Conservation (phyloP, 805 yeast genomes). For the Martiniozyma abietophila region DNA sequence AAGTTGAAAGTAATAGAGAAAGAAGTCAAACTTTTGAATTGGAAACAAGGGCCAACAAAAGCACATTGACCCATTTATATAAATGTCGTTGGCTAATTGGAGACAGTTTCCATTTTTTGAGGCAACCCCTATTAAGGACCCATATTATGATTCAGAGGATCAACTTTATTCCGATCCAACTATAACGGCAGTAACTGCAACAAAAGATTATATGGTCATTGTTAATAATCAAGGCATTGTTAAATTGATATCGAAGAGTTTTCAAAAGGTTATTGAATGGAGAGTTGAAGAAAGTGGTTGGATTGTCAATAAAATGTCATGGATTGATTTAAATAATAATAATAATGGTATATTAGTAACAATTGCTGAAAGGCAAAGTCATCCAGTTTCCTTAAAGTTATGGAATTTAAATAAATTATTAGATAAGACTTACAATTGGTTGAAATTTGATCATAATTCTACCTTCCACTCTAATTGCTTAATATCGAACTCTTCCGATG, state of each 20-base stretch:
- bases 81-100: conserved; percentile 28
- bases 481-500: conserved; percentile 48
- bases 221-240: conserved; percentile 47
- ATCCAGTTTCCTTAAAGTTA: conserved; percentile 55
- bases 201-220: conserved; percentile 46
- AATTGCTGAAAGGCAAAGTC: conserved; percentile 66
- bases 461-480: conserved; percentile 52
- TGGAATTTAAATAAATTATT: conserved; percentile 60
- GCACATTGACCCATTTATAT: too few species aligned
- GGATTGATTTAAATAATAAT: conserved; percentile 20
- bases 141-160: conserved; percentile 48
- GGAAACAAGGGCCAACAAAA: too few species aligned
- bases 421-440: conserved; percentile 11
- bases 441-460: conserved; percentile 25
- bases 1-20: too few species aligned
- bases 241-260: conserved; percentile 45
- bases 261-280: conserved; percentile 42
- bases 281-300: conserved; percentile 58
- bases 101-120: conserved; percentile 84
- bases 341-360: conserved; percentile 38
- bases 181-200: conserved; percentile 53
- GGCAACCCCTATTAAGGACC: conserved; percentile 75
- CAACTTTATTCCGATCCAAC: conserved; percentile 76
- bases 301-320: conserved; percentile 47
- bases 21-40: too few species aligned